Evolutionary conservation across 352 stramenopile species (phyloP).

Genomic region (Plasmopara viticola): DNA sequence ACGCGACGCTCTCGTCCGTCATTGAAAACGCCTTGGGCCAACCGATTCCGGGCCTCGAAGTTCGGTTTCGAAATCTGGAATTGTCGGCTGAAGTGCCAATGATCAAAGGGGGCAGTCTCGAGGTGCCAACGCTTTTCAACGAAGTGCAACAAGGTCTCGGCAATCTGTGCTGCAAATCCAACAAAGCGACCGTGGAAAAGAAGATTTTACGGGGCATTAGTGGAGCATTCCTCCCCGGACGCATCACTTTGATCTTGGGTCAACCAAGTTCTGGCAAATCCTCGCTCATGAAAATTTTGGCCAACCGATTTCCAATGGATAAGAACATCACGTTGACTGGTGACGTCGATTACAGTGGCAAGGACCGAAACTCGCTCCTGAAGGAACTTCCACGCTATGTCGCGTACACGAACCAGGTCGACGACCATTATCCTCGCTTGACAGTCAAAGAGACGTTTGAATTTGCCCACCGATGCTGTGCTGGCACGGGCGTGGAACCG

Average conservation of each 20-base stretch:
- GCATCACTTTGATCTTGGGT: slow-evolving; percentile 47
- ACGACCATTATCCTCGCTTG: slow-evolving; percentile 14
- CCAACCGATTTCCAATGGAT: slow-evolving; percentile 41
- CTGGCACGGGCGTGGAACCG: slow-evolving; percentile 28
- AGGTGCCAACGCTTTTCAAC: slow-evolving; percentile 39
- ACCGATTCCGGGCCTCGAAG: slow-evolving; percentile 43
- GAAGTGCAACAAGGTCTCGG: slow-evolving; percentile 25
- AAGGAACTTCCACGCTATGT: slow-evolving; percentile 35
- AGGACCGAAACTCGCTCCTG: slow-evolving; percentile 22
- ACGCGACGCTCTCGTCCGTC: slow-evolving; percentile 37
- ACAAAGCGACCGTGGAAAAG: slow-evolving; percentile 35
- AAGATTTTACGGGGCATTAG: slow-evolving; percentile 42
- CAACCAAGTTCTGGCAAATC: slow-evolving; percentile 23
- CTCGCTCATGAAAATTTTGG: slow-evolving; percentile 40
- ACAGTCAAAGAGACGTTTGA: slow-evolving; percentile 52
- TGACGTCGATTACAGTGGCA: slow-evolving; percentile 42
- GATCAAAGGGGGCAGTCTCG: slow-evolving; percentile 19
- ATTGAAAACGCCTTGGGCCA: slow-evolving; percentile 39
- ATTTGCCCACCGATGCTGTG: slow-evolving; percentile 42
- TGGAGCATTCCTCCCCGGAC: slow-evolving; percentile 38
- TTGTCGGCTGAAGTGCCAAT: slow-evolving; percentile 27
- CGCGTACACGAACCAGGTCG: slow-evolving; percentile 38
- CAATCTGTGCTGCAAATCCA: slow-evolving; percentile 6
- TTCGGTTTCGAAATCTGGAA: slow-evolving; percentile 49
- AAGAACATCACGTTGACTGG: slow-evolving; percentile 38